A percentile compares a stretch with the other conserved stretches of the same genome.
These are phyloP conservation scores for Linnemannia exigua DNA, from an alignment of 192 early-diverging fungal genomes.

Conservation along the genomic window DNA sequence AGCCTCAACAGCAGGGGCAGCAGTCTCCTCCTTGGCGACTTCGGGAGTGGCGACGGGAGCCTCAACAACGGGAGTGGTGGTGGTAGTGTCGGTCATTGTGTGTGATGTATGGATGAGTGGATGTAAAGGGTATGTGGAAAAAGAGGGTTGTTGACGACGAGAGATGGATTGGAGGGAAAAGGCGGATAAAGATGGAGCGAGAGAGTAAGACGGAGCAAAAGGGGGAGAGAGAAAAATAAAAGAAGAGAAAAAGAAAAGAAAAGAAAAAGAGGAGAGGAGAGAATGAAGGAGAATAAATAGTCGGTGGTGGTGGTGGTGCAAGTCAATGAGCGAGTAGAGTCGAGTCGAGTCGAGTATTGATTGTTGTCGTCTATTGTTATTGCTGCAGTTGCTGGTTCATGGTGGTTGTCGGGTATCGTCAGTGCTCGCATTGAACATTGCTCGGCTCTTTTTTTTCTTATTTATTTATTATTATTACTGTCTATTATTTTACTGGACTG, in stretches of 20 bases:
- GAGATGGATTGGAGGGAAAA: neutral
- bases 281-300: neutral
- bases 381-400: no score
- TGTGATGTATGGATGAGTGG: neutral
- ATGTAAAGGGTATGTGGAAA: no score
- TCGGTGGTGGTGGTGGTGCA: neutral
- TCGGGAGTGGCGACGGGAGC: slow-evolving; percentile 24
- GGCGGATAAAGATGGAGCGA: neutral
- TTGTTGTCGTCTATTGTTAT: neutral
- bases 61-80: slow-evolving; percentile 18
- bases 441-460: neutral
- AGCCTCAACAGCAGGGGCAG: slow-evolving; percentile 14
- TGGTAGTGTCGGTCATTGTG: slow-evolving; percentile 33
- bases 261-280: neutral
- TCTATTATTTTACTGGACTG: neutral
- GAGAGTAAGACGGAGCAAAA: neutral
- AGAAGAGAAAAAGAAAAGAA: slow-evolving; percentile 6
- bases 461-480: neutral
- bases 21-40: slow-evolving; percentile 16
- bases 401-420: neutral
- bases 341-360: no score
- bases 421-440: neutral
- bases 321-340: neutral
- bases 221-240: neutral
- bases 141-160: neutral